Base-by-base conservation (phyloP, 176 grass and related monocot species). In the Lolium perenne region DNA sequence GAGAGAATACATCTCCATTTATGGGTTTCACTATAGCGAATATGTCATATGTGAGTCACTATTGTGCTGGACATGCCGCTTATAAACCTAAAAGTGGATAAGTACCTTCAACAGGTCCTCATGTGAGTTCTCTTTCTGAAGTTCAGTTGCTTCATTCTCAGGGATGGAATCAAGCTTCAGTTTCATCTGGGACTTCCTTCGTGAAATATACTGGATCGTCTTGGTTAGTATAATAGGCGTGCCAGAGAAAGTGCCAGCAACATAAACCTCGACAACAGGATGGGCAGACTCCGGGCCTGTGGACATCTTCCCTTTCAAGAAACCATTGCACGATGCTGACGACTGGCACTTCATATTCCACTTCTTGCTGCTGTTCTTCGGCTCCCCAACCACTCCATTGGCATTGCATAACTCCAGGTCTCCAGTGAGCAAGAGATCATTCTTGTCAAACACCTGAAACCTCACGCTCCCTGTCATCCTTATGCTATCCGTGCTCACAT, bases 381-480 rank as follows among this genome's bases (percentile, higher is more conserved):
- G 54, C 43, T 90, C 95, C 29, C 86, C 85, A 38, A 78, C 68
- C 0, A 91, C 74, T 81, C 91, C 96, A 69, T 95, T 89, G 38
- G 74, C 59, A 86, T 70, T 88, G 79, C 89, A 87, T 46, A 94
- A 73, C 72, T 95, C 93, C 8, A 98, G 78, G 15, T 96, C 91
- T 14, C 97, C 94, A 0, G 88, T 92, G 67, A 98, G 81, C 81
- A 98, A 86, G 20, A 95, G 86, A 65, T 90, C 82, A 20, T 94
- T 86, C 90, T 95, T 89, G 56, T 98, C 88, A 74, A 90, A 94
- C 57, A 98, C 88, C 82, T 98, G 92, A 26, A 98, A 98, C 78
- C 90, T 90, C 75, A 96, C 84, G n/a, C 92, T 98, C 88, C 94
- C 93, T 55, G 93, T 94, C 94, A 95, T 96, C 87, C 87, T 89